Base-by-base conservation (phyloP, 371 early-diverging fungal species). In the Cokeromyces recurvatus region DNA sequence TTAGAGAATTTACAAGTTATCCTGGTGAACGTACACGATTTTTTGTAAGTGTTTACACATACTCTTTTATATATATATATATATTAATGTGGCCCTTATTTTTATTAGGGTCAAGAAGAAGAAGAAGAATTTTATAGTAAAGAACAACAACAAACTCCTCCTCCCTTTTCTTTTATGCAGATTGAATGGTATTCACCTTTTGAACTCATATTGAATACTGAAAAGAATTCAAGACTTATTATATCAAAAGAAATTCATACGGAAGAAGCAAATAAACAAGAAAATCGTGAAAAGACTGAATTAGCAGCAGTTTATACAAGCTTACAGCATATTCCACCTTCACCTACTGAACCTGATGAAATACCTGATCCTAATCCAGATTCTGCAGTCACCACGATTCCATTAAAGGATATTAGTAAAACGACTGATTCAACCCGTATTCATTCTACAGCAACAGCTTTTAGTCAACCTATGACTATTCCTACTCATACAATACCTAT, bases 291-390 rank as follows among this genome's bases (percentile, higher is more conserved):
- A 29, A 47, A 48, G 4, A 42, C 34, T 0, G 44, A 48, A n/a
- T 32, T 66, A 3, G 61, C 64, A 9, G 64, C 55, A 4, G 48
- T 53, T 23, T 68, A 68, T 35, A 49, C 47, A 12, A 55, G 42
- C 19, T 32, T 38, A n/a, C 40, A 48, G 21, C 64, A 68, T 55
- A 60, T 68, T 15, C 68, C 68, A 36, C 44, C 55, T 41, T 57
- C 68, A 8, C 68, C 68, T 14, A 56, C 61, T 20, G 68, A 63
- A 23, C 64, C 61, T 20, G 55, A 50, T 23, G 64, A 63, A 34
- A 8, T 39, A 4, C 50, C 64, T 5, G 17, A 50, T 8, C 32
- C 23, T 15, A 40, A 48, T 32, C 14, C 20, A 0, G 48, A 48
- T 40, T 20, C 11, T 17, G 9, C 31, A 19, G 43, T 42, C n/a